Base-by-base conservation (phyloP, 352 stramenopile genomes). In the Pythium insidiosum region DNA sequence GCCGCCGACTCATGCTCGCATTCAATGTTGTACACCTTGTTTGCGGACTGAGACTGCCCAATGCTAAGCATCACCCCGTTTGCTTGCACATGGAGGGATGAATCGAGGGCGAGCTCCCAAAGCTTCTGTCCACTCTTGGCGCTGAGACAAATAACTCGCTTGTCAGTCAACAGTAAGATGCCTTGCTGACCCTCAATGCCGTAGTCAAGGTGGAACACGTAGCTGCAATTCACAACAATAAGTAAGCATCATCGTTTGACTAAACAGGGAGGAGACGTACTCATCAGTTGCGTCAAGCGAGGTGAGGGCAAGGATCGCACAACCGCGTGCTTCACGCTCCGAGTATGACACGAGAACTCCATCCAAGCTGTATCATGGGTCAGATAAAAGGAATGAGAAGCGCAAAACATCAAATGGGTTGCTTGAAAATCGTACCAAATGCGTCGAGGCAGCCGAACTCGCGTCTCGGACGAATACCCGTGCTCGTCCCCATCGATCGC, bases 371-470 rank as follows among this genome's bases (percentile, higher is more conserved):
- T 18, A 44, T 47, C 28, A 59, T n/a, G 4, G 38, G 21, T 34
- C 20, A 54, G 30, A 36, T 9, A 38, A 33, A 21, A 36, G n/a
- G 9, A 50, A 5, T 31, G 12, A 11, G 6, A 30, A 28, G 11
- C 29, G 16, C 15, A n/a, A n/a, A n/a, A n/a, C n/a, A n/a, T n/a
- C n/a, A n/a, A n/a, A n/a, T n/a, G n/a, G n/a, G n/a, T n/a, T n/a
- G n/a, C n/a, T n/a, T n/a, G n/a, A n/a, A n/a, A n/a, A n/a, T n/a
- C 75, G 38, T 65, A 88, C 78, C 76, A 89, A 29, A 92, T 79
- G 16, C 80, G 63, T 7, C 80, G 70, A 6, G 80, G 80, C 11
- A 92, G 48, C 0, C 80, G 64, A 28, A 85, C 84, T 22, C 80
- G 76, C 6, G 73, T 87, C 11, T 73, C 65, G 4, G 58, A 56